Evolutionary conservation across 1,139 yeast species (phyloP).

Genomic region (Blastobotrys apis): DNA sequence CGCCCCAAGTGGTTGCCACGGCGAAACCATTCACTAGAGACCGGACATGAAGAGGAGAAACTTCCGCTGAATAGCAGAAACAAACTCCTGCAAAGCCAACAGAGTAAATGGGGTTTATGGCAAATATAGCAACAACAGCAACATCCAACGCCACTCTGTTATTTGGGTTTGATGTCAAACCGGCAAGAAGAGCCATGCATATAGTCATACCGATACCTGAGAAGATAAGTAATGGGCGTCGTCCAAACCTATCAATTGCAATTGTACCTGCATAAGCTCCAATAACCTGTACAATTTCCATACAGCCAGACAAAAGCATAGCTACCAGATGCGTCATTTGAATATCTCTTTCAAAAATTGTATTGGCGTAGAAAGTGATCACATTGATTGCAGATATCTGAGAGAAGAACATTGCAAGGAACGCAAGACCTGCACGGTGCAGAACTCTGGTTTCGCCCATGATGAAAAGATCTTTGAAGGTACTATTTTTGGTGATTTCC

Average conservation of each 20-base stretch:
- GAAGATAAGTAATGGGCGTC: slow-evolving; percentile 37
- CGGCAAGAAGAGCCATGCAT: slow-evolving; percentile 23
- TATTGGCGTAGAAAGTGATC: slow-evolving; percentile 40
- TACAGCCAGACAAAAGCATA: slow-evolving; percentile 38
- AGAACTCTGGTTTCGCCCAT: slow-evolving; percentile 44
- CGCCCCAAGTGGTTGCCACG: slow-evolving; percentile 47
- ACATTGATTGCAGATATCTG: slow-evolving; percentile 69
- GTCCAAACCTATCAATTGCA: slow-evolving; percentile 15
- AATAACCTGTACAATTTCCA: slow-evolving; percentile 37
- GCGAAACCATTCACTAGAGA: slow-evolving; percentile 49
- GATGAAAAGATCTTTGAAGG: slow-evolving; percentile 23
- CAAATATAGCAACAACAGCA: slow-evolving; percentile 22
- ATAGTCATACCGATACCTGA: slow-evolving; percentile 21
- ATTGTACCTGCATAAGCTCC: slow-evolving; percentile 18
- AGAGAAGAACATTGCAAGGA: slow-evolving; percentile 53
- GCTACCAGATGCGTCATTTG: slow-evolving; percentile 40
- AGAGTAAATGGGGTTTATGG: slow-evolving; percentile 29
- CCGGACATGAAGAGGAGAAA: slow-evolving; percentile 56
- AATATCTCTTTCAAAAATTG: slow-evolving; percentile 42
- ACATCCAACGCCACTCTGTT: slow-evolving; percentile 20
- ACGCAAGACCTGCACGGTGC: slow-evolving; percentile 45
- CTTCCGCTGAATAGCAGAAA: slow-evolving; percentile 50
- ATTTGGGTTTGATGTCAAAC: slow-evolving; percentile 19
- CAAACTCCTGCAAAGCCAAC: slow-evolving; percentile 29
- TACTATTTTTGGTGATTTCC: slow-evolving; percentile 14